Evolutionary conservation across 129 eudicot genomes (phyloP).

Genomic region (Logfia minima): DNA sequence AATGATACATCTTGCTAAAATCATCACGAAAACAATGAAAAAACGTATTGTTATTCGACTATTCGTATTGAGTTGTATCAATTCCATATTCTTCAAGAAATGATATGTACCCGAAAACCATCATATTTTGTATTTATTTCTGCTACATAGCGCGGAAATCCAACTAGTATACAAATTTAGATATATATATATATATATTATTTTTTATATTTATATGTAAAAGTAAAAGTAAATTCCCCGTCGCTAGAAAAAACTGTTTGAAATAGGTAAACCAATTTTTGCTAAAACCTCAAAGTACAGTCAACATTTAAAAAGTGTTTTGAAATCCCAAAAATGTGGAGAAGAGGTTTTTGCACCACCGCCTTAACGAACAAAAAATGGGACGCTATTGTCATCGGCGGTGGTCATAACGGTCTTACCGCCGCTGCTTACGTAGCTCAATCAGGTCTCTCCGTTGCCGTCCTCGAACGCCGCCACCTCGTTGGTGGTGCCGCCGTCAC

Average conservation of each 20-base stretch:
- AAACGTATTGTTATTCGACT: too few species aligned
- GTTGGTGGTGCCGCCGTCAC: constrained; percentile 97
- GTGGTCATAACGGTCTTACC: constrained; percentile 95
- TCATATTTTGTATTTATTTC: too few species aligned
- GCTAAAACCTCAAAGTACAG: background rate
- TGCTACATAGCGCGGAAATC: too few species aligned
- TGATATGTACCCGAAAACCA: too few species aligned
- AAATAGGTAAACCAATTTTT: background rate
- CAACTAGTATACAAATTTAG: too few species aligned
- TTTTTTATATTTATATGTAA: too few species aligned
- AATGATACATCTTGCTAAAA: too few species aligned
- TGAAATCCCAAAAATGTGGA: constrained; percentile 49
- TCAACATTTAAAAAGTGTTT: background rate
- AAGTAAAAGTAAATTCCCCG: too few species aligned
- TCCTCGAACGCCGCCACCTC: constrained; percentile 94
- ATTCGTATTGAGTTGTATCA: too few species aligned
- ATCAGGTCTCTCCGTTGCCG: constrained; percentile 93
- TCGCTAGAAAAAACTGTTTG: background rate
- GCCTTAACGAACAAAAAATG: constrained; percentile 60
- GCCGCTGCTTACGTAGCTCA: constrained; percentile 96
- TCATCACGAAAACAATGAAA: too few species aligned
- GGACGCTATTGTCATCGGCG: constrained; percentile 93
- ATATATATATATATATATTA: too few species aligned
- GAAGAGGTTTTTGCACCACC: constrained; percentile 41
- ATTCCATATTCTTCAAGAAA: too few species aligned